A percentile compares a stretch with the other conserved stretches of the same genome.
phyloP scores from a whole-genome alignment of 148 eudicot species.

The Vaccinium macrocarpon region DNA sequence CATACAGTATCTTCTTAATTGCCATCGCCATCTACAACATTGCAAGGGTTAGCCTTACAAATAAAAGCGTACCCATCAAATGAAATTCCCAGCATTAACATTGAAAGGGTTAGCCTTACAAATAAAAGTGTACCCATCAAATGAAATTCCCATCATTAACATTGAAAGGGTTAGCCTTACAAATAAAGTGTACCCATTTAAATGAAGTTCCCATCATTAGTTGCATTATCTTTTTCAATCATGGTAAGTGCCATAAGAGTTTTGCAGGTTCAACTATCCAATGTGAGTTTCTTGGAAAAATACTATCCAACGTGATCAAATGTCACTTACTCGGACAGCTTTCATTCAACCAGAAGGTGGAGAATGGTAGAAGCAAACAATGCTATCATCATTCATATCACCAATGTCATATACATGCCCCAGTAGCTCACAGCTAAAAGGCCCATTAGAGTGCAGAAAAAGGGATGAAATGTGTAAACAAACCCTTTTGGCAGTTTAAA shows the following conservation, averaged over 20 bases:
- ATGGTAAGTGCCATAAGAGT: neutral
- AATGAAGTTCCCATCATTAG: neutral
- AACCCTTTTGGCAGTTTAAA: neutral
- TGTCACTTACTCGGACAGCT: neutral
- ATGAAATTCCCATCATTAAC: no score
- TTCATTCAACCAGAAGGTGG: neutral
- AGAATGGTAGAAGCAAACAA: neutral
- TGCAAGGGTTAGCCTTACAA: neutral
- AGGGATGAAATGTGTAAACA: neutral
- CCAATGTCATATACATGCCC: neutral
- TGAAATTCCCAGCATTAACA: no score
- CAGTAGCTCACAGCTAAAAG: no score
- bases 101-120: neutral
- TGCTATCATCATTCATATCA: neutral
- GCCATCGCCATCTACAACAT: slow-evolving; percentile 63
- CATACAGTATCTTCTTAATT: slow-evolving; percentile 76
- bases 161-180: neutral
- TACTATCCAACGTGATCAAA: neutral
- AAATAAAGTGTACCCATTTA: neutral
- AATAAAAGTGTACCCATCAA: neutral
- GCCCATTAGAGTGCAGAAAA: neutral
- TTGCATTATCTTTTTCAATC: neutral
- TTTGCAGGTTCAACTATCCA: neutral
- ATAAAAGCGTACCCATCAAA: neutral
- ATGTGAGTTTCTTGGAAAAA: neutral